Evolutionary conservation across 257 asterid species (phyloP).

Genomic region (Nicotiana noctiflora): DNA sequence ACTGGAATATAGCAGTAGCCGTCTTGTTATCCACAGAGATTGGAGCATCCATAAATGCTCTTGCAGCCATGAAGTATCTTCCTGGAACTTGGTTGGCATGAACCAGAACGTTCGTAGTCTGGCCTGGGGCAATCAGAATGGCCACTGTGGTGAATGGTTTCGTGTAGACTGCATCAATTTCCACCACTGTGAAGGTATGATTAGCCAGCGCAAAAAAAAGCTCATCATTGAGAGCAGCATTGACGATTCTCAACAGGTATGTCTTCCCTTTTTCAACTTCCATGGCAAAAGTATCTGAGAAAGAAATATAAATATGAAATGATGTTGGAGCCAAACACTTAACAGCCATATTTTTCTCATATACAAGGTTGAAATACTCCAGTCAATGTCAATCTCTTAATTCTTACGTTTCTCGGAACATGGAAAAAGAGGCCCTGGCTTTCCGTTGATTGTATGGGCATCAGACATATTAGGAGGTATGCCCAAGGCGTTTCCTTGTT

Average conservation of each 20-base stretch:
- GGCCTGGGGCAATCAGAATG: conserved; percentile 44
- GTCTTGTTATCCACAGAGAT: conserved; percentile 39
- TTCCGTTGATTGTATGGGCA: conserved; percentile 51
- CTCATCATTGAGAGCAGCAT: conserved; percentile 42
- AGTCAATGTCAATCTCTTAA: neutral
- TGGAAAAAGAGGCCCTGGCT: conserved; percentile 51
- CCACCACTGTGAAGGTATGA: conserved; percentile 43
- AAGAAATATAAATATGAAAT: neutral
- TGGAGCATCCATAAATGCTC: conserved; percentile 40
- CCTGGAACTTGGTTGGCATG: conserved; percentile 35
- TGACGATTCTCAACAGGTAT: conserved; percentile 37
- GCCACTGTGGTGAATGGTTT: conserved; percentile 39
- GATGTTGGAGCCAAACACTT: neutral
- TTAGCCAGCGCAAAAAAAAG: conserved; percentile 40
- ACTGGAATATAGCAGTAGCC: conserved; percentile 40
- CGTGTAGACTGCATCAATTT: conserved; percentile 47
- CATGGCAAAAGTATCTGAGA: conserved; percentile 43
- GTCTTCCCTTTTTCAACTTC: conserved; percentile 46
- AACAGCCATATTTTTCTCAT: neutral
- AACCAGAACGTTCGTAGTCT: conserved; percentile 39
- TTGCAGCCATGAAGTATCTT: conserved; percentile 42
- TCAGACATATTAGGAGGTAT: conserved; percentile 54
- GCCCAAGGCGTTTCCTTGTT: conserved; percentile 36
- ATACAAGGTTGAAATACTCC: neutral
- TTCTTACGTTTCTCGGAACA: conserved; percentile 42